Conservation (phyloP, 306 rosid species). For the Lathyrus sativus region DNA sequence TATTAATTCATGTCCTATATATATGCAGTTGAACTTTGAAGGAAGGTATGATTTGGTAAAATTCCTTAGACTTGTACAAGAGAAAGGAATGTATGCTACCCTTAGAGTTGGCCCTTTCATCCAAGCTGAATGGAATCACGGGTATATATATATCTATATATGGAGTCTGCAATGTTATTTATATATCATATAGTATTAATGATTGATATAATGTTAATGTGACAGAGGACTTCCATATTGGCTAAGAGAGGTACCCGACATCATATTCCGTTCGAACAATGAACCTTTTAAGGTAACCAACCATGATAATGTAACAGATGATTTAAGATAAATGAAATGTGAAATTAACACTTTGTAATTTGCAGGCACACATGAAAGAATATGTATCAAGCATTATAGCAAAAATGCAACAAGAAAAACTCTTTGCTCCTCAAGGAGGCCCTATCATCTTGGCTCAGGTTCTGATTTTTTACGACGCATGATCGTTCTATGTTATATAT, state of each 20-base stretch:
- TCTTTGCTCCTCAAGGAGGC: slow-evolving; percentile 86
- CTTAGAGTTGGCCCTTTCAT: slow-evolving; percentile 94
- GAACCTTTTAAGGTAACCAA: slow-evolving; percentile 69
- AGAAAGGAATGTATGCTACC: slow-evolving; percentile 67
- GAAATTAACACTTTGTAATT: slow-evolving; percentile 7
- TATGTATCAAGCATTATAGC: slow-evolving; percentile 49
- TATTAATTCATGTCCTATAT: neutral
- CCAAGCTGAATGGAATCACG: slow-evolving; percentile 99
- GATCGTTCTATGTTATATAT: neutral
- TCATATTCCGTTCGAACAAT: slow-evolving; percentile 76
- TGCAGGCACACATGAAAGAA: slow-evolving; percentile 67
- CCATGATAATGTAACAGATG: neutral
- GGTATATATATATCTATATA: slow-evolving; percentile 55
- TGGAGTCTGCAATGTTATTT: neutral
- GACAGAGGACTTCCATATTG: slow-evolving; percentile 96
- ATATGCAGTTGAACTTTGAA: slow-evolving; percentile 52
- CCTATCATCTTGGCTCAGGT: slow-evolving; percentile 96
- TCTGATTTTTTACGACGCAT: slow-evolving; percentile 23
- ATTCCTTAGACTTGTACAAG: slow-evolving; percentile 55
- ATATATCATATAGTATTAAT: neutral
- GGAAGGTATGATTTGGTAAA: slow-evolving; percentile 67
- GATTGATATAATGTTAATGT: slow-evolving; percentile 28
- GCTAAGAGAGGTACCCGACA: slow-evolving; percentile 81
- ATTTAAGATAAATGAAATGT: neutral
- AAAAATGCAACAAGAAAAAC: slow-evolving; percentile 56